Evolutionary conservation across 257 asterid genomes (phyloP).

Genomic region (Fraxinus pennsylvanica): DNA sequence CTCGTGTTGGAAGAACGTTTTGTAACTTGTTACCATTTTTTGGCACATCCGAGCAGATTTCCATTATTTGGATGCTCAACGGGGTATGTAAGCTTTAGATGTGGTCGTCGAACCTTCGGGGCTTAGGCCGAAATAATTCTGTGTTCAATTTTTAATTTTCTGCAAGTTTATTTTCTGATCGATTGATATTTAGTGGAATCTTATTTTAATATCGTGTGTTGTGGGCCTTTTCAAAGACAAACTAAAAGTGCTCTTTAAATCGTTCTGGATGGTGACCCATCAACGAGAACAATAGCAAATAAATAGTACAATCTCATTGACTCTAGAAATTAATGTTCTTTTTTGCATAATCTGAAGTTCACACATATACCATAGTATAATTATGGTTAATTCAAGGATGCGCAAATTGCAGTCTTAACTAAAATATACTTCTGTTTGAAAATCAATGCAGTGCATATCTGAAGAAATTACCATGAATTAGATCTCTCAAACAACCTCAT

Average conservation of each 20-base stretch:
- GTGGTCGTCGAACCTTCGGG: no score
- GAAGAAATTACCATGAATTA: slow-evolving; percentile 1
- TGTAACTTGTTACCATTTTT: no score
- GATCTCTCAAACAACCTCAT: slow-evolving; percentile 16
- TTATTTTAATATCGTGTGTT: no score
- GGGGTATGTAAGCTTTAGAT: no score
- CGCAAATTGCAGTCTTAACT: background rate
- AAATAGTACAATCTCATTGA: background rate
- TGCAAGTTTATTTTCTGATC: no score
- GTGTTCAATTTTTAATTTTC: no score
- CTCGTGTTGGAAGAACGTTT: no score
- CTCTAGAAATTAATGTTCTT: background rate
- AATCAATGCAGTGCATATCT: background rate
- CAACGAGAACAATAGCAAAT: slow-evolving; percentile 4
- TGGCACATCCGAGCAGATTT: no score
- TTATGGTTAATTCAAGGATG: background rate
- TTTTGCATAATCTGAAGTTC: background rate
- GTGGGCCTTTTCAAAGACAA: no score
- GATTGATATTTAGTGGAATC: no score
- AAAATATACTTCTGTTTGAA: background rate
- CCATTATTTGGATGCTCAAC: no score
- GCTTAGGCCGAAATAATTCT: no score
- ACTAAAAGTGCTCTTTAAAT: background rate
- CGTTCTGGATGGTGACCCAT: slow-evolving; percentile 7
- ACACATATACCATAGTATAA: background rate